These are phyloP conservation scores for Edaphochlamys debaryana DNA, from an alignment of 139 green algal species.

Conservation along the genomic window DNA sequence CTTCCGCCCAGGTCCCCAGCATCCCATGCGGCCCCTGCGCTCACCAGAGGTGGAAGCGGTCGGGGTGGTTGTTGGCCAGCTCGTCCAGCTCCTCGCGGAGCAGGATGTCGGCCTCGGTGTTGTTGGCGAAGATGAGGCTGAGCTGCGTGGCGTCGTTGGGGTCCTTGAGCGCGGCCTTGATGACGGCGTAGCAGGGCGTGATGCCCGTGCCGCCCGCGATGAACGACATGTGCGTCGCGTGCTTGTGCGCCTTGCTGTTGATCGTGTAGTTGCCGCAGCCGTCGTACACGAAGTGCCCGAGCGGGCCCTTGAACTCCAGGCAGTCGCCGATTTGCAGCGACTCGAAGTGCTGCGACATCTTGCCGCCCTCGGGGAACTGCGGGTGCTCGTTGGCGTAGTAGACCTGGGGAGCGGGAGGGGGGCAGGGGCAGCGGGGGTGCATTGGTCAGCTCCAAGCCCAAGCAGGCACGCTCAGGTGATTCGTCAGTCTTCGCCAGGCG, in stretches of 20 bases:
- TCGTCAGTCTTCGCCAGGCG: too few relatives aligned
- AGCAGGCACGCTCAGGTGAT: too few relatives aligned
- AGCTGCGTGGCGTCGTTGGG: constrained; percentile 85
- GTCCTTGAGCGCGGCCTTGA: constrained; percentile 85
- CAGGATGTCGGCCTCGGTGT: constrained; percentile 94
- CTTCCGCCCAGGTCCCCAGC: neutral
- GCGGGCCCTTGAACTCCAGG: constrained; percentile 93
- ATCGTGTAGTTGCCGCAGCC: constrained; percentile 71
- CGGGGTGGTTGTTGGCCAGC: constrained; percentile 68
- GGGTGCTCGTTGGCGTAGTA: constrained; percentile 86
- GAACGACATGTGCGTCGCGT: constrained; percentile 80
- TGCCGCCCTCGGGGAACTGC: constrained; percentile 89
- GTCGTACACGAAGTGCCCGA: constrained; percentile 94
- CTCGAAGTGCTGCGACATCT: constrained; percentile 78
- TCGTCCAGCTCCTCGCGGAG: constrained; percentile 90
- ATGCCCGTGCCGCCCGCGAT: constrained; percentile 93
- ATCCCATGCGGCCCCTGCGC: too few relatives aligned
- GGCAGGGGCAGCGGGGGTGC: too few relatives aligned
- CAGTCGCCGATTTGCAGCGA: constrained; percentile 86
- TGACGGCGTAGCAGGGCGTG: constrained; percentile 75
- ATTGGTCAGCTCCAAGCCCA: too few relatives aligned
- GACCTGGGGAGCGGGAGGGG: constrained; percentile 18
- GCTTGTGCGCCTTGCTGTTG: constrained; percentile 63
- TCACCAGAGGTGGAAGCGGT: constrained; percentile 66
- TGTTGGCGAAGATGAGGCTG: constrained; percentile 95